Evolutionary conservation across 441 rosid species (phyloP).

Genomic region (Gossypium aridum): DNA sequence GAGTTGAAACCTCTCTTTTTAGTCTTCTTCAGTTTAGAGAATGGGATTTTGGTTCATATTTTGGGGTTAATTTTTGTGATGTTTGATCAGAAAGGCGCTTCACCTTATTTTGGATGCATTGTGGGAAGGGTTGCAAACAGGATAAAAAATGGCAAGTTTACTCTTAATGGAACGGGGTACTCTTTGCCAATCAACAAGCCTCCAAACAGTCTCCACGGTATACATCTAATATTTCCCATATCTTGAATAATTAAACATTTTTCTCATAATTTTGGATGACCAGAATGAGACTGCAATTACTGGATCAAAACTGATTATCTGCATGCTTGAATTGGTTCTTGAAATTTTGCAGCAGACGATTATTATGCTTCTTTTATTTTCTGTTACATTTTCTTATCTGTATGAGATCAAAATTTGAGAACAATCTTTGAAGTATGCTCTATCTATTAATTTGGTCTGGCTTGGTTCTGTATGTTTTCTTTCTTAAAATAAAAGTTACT

Average conservation of each 20-base stretch:
- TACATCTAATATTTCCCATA: not conserved
- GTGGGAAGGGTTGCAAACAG: conserved; percentile 96
- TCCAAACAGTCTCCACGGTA: conserved; percentile 93
- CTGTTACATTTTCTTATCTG: not conserved
- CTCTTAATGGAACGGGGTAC: conserved; percentile 57
- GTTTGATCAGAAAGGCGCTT: conserved; percentile 51
- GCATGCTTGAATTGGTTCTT: not conserved
- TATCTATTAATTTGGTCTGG: not conserved
- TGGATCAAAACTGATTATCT: not conserved
- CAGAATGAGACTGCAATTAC: too few relatives aligned
- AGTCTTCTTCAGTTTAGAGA: not conserved
- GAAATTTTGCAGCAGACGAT: not conserved
- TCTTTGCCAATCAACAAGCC: conserved; percentile 72
- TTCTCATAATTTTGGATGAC: not conserved
- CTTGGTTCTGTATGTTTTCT: not conserved
- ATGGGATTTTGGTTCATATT: not conserved
- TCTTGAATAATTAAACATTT: not conserved
- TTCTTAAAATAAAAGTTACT: not conserved
- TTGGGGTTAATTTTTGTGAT: not conserved
- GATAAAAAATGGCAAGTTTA: conserved; percentile 76
- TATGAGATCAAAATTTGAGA: not conserved
- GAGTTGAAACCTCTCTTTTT: not conserved
- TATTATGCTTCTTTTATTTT: not conserved
- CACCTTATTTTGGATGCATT: conserved; percentile 80
- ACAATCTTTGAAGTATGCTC: not conserved